Base-by-base conservation (phyloP, 768 basidiomycete species). In the Mycena latifolia region DNA sequence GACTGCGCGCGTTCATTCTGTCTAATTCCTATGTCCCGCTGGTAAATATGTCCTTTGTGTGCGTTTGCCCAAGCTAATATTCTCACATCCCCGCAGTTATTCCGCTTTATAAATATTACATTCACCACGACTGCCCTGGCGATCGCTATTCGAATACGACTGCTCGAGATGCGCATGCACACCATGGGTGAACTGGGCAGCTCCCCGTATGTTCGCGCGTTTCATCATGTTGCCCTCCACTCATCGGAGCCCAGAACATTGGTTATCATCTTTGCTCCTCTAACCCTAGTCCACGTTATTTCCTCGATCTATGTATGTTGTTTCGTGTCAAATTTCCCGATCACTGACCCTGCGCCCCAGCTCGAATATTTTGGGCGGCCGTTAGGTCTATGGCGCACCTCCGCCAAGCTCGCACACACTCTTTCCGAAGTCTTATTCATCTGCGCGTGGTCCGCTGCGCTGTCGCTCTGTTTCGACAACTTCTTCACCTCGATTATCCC, bases 321-420 rank as follows among this genome's bases (percentile, higher is more conserved):
- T 55, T 18, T 15, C 51, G 33, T 47, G 50, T 54, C 51, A 33
- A 17, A 58, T 57, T 50, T 33, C 25, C 41, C 41, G 60, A 61
- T 64, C 25, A 37, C 55, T 55, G 15, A 61, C 39, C 46, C 56
- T 24, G 24, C 17, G 33, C 31, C 61, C 27, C 73, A 96, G 94
- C 83, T 95, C 61, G 95, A 97, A 79, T 98, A 98, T 79, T 96
- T 96, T 73, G 92, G 95, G 43, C 89, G 92, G 37, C 95, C 96
- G 8, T 81, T 97, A 25, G 96, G 95, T n/a, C 81, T 97, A 31
- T 97, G 96, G 96, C 85, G 87, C 55, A 95, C 95, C 33, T 94
- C 93, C 33, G 88, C 83, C 54, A 96, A 96, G 78, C 86, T 96
- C 39, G 88, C 92, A 3, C 91, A 96, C 73, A 96, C 95, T 9